A percentile compares a stretch with the other conserved stretches of the same genome.
phyloP scores from a whole-genome alignment of 179 eudicot species.

The Heliamphora pulchella region DNA sequence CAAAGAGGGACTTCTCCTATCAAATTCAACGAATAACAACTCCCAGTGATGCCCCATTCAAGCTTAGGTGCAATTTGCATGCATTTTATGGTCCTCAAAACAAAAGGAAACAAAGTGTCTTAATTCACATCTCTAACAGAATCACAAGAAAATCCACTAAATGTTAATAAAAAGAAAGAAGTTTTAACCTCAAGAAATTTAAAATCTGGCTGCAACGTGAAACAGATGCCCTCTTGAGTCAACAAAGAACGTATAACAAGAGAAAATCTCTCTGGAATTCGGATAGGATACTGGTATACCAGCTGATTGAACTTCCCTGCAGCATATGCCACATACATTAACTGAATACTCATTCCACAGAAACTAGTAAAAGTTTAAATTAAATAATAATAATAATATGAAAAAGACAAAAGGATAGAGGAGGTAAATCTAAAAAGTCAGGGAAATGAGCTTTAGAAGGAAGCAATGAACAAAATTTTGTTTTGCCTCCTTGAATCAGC shows the following conservation, averaged over 20 bases:
- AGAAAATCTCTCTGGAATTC: constrained; percentile 97
- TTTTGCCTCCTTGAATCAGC: too few relatives aligned
- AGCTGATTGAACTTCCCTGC: constrained; percentile 97
- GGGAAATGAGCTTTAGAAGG: not conserved
- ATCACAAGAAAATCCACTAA: not conserved
- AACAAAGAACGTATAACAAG: constrained; percentile 92
- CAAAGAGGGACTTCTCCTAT: not conserved
- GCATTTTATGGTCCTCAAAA: constrained; percentile 6
- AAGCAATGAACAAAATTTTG: not conserved
- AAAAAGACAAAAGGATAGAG: not conserved
- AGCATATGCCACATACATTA: constrained; percentile 15
- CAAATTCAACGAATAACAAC: not conserved
- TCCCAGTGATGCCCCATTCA: not conserved
- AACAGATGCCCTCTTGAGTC: constrained; percentile 99
- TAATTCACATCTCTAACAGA: not conserved
- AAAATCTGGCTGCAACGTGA: constrained; percentile 81
- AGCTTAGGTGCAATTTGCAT: not conserved
- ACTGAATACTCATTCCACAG: not conserved
- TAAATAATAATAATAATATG: not conserved
- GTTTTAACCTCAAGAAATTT: constrained; percentile 87
- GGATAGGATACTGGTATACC: constrained; percentile 93
- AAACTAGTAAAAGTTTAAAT: not conserved
- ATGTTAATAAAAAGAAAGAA: not conserved
- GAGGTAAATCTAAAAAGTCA: not conserved
- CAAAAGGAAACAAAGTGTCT: not conserved